Percentiles rank a stretch among this genome's conserved stretches.
These are phyloP conservation scores for Epichloe festucae DNA, from an alignment of 2,329 filamentous ascomycete species.

Conservation along the genomic window DNA sequence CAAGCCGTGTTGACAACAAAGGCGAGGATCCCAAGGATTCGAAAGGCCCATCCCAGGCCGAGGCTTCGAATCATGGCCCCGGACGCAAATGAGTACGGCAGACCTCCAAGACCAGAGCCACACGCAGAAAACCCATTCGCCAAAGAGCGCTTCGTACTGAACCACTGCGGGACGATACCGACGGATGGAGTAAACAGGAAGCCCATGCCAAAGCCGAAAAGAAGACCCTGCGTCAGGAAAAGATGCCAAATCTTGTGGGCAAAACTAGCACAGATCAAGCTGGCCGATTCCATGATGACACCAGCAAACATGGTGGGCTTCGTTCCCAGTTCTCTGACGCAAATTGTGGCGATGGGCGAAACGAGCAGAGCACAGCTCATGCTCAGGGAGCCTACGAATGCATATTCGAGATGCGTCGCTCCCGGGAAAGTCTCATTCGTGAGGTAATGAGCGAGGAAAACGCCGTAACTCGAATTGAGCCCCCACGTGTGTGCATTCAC, in stretches of 20 bases:
- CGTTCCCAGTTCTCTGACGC: constrained; percentile 49
- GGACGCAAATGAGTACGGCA: constrained; percentile 53
- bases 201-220: constrained; percentile 69
- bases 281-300: constrained; percentile 47
- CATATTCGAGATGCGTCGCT: constrained; percentile 53
- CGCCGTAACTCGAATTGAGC: constrained; percentile 40
- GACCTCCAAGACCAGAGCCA: constrained; percentile 64
- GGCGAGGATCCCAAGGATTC: constrained; percentile 49
- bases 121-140: constrained; percentile 55
- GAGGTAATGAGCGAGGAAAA: constrained; percentile 46
- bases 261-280: constrained; percentile 59
- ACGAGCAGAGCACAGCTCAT: constrained; percentile 43
- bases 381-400: constrained; percentile 51
- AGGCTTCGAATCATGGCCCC: constrained; percentile 55
- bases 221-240: constrained; percentile 59
- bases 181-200: constrained; percentile 60
- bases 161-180: constrained; percentile 62
- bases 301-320: constrained; percentile 51
- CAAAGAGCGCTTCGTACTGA: constrained; percentile 51
- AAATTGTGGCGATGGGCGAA: constrained; percentile 53
- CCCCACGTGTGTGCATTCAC: constrained; percentile 66
- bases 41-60: constrained; percentile 53
- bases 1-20: constrained; percentile 52
- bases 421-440: constrained; percentile 47
- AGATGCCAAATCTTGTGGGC: constrained; percentile 60